Conservation (phyloP, 805 yeast genomes). For the Zygoascus tannicola region DNA sequence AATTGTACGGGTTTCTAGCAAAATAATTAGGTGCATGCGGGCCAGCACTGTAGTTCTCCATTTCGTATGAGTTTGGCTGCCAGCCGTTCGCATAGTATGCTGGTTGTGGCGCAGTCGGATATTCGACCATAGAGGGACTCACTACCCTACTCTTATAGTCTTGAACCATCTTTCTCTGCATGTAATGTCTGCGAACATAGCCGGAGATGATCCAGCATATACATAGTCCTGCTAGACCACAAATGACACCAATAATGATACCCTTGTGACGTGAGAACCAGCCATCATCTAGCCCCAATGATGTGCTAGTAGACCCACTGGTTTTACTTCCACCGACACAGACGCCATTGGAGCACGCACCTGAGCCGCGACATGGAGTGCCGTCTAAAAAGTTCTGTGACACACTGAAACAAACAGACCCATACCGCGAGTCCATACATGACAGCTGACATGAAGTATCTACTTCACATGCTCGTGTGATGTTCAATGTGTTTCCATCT, state of each 20-base stretch:
- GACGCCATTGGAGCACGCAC: slow-evolving; percentile 23
- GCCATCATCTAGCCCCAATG: slow-evolving; percentile 11
- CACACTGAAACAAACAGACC: slow-evolving; percentile 21
- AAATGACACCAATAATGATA: slow-evolving; percentile 18
- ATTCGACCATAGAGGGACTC: not conserved
- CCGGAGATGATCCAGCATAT: slow-evolving; percentile 1
- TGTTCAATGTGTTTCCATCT: slow-evolving; percentile 18
- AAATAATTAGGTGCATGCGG: too few species aligned
- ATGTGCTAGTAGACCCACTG: not conserved
- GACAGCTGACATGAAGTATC: slow-evolving; percentile 22
- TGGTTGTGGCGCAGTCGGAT: not conserved
- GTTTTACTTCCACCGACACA: slow-evolving; percentile 23
- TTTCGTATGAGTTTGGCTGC: not conserved
- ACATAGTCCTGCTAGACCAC: slow-evolving; percentile 17
- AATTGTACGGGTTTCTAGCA: too few species aligned
- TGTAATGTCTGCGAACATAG: not conserved
- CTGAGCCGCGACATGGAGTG: slow-evolving; percentile 26
- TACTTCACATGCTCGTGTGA: slow-evolving; percentile 24
- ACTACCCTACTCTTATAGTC: not conserved
- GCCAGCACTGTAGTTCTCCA: not conserved
- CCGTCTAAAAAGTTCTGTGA: slow-evolving; percentile 28
- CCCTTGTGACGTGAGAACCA: slow-evolving; percentile 18
- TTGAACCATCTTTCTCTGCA: not conserved
- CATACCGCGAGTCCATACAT: slow-evolving; percentile 21
- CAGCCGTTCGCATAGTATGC: not conserved